Conservation (phyloP, 2,329 filamentous ascomycete species). For the Botryotinia globosa region DNA sequence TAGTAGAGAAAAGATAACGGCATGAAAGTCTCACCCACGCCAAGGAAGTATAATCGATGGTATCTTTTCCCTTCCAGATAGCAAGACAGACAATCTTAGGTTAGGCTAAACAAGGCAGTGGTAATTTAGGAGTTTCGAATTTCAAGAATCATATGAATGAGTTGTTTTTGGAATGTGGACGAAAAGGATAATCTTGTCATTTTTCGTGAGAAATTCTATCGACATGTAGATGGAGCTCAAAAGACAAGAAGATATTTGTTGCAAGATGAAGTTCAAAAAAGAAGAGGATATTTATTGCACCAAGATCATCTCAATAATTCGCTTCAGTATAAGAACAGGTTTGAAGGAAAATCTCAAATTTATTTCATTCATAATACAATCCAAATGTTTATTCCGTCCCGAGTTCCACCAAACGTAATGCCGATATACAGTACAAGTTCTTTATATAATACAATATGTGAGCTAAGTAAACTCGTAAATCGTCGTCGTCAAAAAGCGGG, state of each 20-base stretch:
- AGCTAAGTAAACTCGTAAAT: background rate
- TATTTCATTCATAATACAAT: background rate
- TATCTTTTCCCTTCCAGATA: background rate
- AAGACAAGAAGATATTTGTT: background rate
- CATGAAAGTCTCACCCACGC: background rate
- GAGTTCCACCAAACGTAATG: background rate
- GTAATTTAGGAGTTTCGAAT: background rate
- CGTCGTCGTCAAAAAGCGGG: background rate
- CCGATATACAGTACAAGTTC: background rate
- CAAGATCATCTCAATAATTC: too few species aligned
- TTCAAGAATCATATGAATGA: background rate
- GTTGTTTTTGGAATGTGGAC: background rate
- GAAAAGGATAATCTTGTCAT: too few species aligned
- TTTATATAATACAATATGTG: background rate
- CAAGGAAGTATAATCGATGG: background rate
- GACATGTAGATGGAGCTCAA: background rate
- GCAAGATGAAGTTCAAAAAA: background rate
- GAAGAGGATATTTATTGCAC: background rate
- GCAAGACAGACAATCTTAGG: background rate
- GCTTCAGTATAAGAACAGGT: background rate
- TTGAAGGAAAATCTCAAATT: background rate
- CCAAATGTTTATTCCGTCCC: background rate
- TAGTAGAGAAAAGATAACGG: background rate
- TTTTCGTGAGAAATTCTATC: too few species aligned
- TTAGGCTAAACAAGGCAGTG: background rate